Evolutionary conservation across 78 protist genomes (phyloP).

Genomic region (Protostelium mycophagum): DNA sequence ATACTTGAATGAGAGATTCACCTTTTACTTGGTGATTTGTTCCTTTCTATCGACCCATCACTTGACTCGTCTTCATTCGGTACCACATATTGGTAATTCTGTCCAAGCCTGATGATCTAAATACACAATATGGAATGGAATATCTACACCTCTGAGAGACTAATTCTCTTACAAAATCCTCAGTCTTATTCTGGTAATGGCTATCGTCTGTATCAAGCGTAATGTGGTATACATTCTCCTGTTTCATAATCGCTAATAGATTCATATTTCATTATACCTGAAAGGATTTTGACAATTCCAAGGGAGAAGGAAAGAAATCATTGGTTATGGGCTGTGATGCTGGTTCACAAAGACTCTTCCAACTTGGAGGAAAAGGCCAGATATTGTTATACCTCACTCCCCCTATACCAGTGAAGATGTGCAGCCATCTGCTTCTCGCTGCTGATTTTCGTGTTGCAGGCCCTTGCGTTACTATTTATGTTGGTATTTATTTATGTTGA

Average conservation of each 20-base stretch:
- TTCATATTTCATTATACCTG: too few species aligned
- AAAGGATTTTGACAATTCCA: conserved; percentile 36
- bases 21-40: neutral
- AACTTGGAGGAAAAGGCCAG: conserved; percentile 54
- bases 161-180: conserved; percentile 37
- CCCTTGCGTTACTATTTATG: too few species aligned
- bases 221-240: conserved; percentile 35
- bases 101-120: neutral
- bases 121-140: neutral
- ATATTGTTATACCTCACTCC: conserved; percentile 18
- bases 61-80: neutral
- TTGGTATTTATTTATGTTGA: too few species aligned
- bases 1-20: too few species aligned
- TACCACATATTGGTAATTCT: neutral
- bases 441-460: neutral
- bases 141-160: conserved; percentile 36
- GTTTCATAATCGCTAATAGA: too few species aligned
- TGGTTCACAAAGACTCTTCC: conserved; percentile 63
- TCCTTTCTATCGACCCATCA: neutral
- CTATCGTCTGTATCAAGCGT: conserved; percentile 34
- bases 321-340: conserved; percentile 61
- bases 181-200: conserved; percentile 39
- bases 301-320: conserved; percentile 42
- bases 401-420: neutral
- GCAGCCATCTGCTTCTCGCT: neutral